Evolutionary conservation across 495 filamentous ascomycete genomes (phyloP).

Genomic region (Tuber calosporum): DNA sequence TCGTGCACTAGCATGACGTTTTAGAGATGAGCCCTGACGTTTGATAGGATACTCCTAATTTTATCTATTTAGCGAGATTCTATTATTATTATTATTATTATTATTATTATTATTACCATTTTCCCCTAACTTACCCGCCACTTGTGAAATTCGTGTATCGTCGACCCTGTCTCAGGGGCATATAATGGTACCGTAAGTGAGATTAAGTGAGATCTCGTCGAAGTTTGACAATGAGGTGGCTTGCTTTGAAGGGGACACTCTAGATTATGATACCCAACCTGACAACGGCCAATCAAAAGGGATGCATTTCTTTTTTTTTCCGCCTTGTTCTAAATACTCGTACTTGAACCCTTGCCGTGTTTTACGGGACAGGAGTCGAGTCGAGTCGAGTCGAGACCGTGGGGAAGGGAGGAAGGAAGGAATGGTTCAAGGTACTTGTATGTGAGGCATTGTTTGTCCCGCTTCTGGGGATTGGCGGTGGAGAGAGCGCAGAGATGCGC

Average conservation of each 20-base stretch:
- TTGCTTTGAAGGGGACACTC: neutral
- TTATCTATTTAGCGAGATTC: neutral
- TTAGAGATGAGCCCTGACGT: neutral
- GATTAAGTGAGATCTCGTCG: neutral
- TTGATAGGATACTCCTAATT: neutral
- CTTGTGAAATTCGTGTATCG: neutral
- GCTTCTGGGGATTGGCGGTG: too few species aligned
- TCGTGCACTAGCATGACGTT: neutral
- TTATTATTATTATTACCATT: too few species aligned
- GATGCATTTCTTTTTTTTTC: neutral
- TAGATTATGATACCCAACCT: too few species aligned
- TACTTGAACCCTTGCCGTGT: too few species aligned
- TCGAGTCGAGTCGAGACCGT: too few species aligned
- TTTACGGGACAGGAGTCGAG: too few species aligned
- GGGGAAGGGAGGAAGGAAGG: too few species aligned
- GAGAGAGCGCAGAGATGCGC: too few species aligned
- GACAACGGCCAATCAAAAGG: neutral
- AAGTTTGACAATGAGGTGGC: neutral
- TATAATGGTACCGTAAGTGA: neutral
- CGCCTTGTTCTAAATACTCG: too few species aligned
- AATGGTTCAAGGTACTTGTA: too few species aligned
- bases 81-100: neutral
- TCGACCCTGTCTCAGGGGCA: neutral
- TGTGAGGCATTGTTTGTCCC: too few species aligned
- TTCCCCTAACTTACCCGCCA: neutral